Evolutionary conservation across 2,329 filamentous ascomycete species (phyloP), one percentile per base, ranked within the genome.

Genomic region (Botrytis tulipae): DNA sequence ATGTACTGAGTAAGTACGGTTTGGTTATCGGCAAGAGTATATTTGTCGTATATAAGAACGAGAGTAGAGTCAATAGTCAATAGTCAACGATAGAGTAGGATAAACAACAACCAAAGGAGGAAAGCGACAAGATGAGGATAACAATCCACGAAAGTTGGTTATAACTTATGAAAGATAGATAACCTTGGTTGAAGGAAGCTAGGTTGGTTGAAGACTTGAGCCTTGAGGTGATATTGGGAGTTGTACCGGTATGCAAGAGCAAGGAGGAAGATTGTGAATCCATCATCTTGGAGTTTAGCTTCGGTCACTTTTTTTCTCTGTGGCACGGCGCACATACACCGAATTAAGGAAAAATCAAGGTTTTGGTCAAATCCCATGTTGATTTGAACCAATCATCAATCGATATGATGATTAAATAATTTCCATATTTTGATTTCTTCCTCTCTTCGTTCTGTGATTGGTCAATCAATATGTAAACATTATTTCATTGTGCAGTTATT

Each of bases 141-240:
- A 60, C 40, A 63, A 63, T 63, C 61, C 61, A 44, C 25, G 37
- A 63, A 63, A 44, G 61, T 32, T 63, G 61, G 61, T 63, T 35
- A 35, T 35, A 35, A 35, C 6, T 35, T 63, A 0, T 63, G 60
- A 40, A 25, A 18, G 51, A 54, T 3, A 54, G 51, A 18, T 9
- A n/a, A n/a, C 35, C 25, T n/a, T 42, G 61, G 4, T 42, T 62
- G 44, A 46, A 46, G 42, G 60, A 8, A n/a, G 20, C 25, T 37
- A 25, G 59, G 22, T 16, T 40, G 35, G 7, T 37, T 60, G 57
- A 22, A 25, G 32, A 35, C 20, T 48, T 20, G 63, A 66, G 37
- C 1, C 37, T 37, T 37, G 37, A 37, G 7, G 35, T 20, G 44
- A 16, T 10, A 37, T 37, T 25, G 14, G 18, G 22, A 5, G 5